Base-by-base conservation (phyloP, 768 basidiomycete genomes). In the Rhodosporidiobolus odoratus region DNA sequence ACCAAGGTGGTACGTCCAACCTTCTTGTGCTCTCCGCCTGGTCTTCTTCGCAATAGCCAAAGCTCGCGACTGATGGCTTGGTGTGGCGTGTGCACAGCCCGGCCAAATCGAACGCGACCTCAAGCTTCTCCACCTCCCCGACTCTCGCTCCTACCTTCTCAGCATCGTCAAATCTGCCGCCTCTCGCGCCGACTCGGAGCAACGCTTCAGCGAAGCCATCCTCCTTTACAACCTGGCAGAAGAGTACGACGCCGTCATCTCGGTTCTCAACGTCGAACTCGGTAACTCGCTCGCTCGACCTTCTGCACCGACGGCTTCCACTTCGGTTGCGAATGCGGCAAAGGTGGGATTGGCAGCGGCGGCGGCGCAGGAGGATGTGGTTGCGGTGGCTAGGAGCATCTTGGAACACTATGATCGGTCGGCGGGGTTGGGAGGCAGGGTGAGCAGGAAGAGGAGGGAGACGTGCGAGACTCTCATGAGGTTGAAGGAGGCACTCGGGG, bases 141-240 rank as follows among this genome's bases (percentile, higher is more conserved):
- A 87, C 74, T 81, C 81, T 60, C 81, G 84, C 35, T 84, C 88
- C 58, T 93, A 89, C 82, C 87, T 92, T 68, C 86, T 87, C 34
- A 83, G 89, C 32, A 90, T 99, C 65, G 88, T 97, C 59, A 82
- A 88, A 69, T 86, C 86, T 10, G 91, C 94, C 0, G 95, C 95
- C 0, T 84, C 84, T 38, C 84, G 90, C 72, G 89, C 89, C 2
- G 87, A 91, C 77, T 85, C 89, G 63, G 92, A 92, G 76, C 88
- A 91, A 76, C 88, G 90, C 40, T 78, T 90, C 47, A 84, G 88
- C 3, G 92, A 97, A 78, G 92, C 93, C 4, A 92, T 98, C 82
- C 92, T 93, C 78, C 82, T 99, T 53, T 97, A 92, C 82, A 94
- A 97, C 80, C 86, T 97, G 45, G 94, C 94, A 1, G 90, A 91